These are phyloP conservation scores for Phytophthora pini DNA, from an alignment of 352 stramenopile genomes.

Conservation along the genomic window DNA sequence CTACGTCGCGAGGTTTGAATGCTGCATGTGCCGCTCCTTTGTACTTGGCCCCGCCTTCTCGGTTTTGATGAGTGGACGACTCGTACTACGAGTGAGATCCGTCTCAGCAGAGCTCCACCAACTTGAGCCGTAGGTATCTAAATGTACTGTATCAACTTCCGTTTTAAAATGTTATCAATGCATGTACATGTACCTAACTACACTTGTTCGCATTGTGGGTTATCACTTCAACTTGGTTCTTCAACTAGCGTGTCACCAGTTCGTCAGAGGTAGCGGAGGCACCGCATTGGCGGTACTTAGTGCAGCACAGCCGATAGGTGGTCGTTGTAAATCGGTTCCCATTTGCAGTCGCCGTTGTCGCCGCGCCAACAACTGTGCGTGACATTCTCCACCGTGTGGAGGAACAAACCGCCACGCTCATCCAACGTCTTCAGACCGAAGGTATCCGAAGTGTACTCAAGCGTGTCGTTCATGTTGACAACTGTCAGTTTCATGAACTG, in stretches of 20 bases:
- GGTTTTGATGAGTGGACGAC: neutral
- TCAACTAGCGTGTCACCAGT: neutral
- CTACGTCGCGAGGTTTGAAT: neutral
- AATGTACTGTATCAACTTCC: neutral
- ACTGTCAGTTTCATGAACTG: constrained; percentile 41
- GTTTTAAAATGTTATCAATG: neutral
- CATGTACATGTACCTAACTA: neutral
- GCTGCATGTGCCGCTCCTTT: neutral
- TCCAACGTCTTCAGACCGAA: constrained; percentile 44
- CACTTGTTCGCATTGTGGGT: neutral
- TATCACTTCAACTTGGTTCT: constrained; percentile 1
- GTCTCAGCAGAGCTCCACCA: neutral
- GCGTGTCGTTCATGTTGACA: constrained; percentile 38
- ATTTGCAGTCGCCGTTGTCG: constrained; percentile 43
- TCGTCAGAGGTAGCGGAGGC: neutral
- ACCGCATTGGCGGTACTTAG: constrained; percentile 5
- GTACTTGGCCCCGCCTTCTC: neutral
- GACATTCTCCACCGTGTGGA: constrained; percentile 32
- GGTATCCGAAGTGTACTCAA: constrained; percentile 46
- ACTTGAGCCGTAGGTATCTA: too few relatives aligned
- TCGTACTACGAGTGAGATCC: neutral
- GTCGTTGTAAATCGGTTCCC: constrained; percentile 47
- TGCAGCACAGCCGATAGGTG: constrained; percentile 38
- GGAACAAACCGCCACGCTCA: constrained; percentile 36
- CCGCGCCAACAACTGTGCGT: constrained; percentile 21